Evolutionary conservation across 169 alveolate genomes (phyloP).

Genomic region (Plasmodium chabaudi): DNA sequence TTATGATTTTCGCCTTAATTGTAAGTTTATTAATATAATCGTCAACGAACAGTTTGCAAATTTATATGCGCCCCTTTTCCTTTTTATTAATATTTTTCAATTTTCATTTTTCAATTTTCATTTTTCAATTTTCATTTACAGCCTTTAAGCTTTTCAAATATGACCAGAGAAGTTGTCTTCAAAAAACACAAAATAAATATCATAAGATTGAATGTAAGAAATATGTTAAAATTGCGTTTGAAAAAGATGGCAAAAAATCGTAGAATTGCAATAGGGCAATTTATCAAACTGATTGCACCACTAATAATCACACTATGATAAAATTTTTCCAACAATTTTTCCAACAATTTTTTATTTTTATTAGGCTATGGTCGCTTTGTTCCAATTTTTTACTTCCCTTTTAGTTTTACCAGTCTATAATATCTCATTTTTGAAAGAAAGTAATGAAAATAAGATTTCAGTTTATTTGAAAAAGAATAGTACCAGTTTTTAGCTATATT

Average conservation of each 20-base stretch:
- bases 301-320: background rate
- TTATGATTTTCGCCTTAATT: constrained; percentile 33
- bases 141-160: constrained; percentile 68
- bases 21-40: constrained; percentile 6
- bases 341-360: background rate
- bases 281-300: background rate
- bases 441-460: background rate
- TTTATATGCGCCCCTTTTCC: background rate
- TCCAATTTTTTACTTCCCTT: constrained; percentile 50
- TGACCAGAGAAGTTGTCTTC: constrained; percentile 66
- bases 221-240: background rate
- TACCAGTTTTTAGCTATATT: no score
- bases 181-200: constrained; percentile 53
- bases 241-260: background rate
- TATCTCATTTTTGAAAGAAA: constrained; percentile 53
- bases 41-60: background rate
- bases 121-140: constrained; percentile 1
- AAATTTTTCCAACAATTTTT: background rate
- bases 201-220: constrained; percentile 52
- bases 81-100: background rate
- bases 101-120: background rate
- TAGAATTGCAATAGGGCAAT: background rate
- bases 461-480: no score
- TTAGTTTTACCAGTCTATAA: constrained; percentile 64
- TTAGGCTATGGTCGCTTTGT: constrained; percentile 58